Base-by-base conservation (phyloP, 83 land plant genomes). In the Picea engelmannii region DNA sequence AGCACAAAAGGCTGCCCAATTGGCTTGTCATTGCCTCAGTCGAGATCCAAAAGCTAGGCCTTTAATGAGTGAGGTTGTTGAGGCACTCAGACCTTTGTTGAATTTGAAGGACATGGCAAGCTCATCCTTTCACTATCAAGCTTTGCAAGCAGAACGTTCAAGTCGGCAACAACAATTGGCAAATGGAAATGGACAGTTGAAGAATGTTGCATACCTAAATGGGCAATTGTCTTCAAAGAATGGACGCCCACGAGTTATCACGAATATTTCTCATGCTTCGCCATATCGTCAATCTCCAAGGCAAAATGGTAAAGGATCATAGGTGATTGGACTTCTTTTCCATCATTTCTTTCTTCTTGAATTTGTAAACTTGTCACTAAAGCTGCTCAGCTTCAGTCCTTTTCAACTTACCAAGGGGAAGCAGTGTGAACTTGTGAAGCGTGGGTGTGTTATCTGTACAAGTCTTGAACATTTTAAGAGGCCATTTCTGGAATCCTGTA, bases 71-170 rank as follows among this genome's bases (percentile, higher is more conserved):
- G 90, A 90, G 58, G 84, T 90, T 81, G 88, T 90, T 60, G 90
- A 90, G 79, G 64, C 68, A 17, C 82, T 85, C 27, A 90, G 82
- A 49, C 89, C 88, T 5, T 81, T 92, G n/a, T 23, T 80, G 87
- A 89, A 86, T 82, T 82, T 92, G 27, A 89, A 84, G 78, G 94
- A 92, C 90, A 92, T 89, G 90, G 94, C 88, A 6, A 87, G 90
- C 81, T 89, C 92, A 21, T 89, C 92, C 27, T 88, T 85, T 69
- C 86, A 84, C 64, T 92, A 87, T 80, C 94, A 92, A 83, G 84
- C 87, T 6, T 89, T 87, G 84, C 92, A 89, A 79, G 84, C 90
- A 20, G 87, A 87, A 15, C 85, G 90, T 18, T 60, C 74, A 2
- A 73, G 79, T 12, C 69, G 44, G 16, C 79, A 78, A 78, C 79